Base-by-base conservation (phyloP, 768 basidiomycete species). In the Cyathus striatus region DNA sequence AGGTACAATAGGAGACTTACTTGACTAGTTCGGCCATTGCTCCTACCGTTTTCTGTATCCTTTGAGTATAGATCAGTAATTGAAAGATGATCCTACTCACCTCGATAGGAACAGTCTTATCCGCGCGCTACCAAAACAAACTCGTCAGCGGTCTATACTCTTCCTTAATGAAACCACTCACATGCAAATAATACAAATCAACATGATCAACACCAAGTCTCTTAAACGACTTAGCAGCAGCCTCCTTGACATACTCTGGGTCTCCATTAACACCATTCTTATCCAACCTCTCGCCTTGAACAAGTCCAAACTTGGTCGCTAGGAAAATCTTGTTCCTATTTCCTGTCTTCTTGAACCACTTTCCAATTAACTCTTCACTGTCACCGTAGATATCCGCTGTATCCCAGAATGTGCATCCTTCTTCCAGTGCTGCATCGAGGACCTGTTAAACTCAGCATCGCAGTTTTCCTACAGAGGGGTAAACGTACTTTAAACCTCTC, bases 301-400 rank as follows among this genome's bases (percentile, higher is more conserved):
- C 53, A 3, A 59, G 50, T 12, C 75, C 75, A 36, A 75, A 76
- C 55, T 79, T 79, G 21, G 76, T 77, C 4, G 74, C 76, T 9
- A 79, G 64, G 59, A 79, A 80, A 16, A 79, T 76, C 12, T 75
- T 60, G 41, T 50, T 52, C 13, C 72, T 60, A 48, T 73, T 73
- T 4, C 73, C 73, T 4, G 62, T 72, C 23, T 54, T 60, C 43
- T 66, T 66, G 57, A 78, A 49, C 54, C 54, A 54, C 32, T 54
- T 53, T 21, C 52, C 55, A 32, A 79, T 57, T 4, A 75, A 59
- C 1, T 66, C 67, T 50, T 78, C 74, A 27, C 56, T 62, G 39
- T 66, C 68, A 1, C 55, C 62, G 34, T 75, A 76, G 14, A 62
- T 35, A 43, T 73, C 65, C 4, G 72, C 66, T 0, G 69, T 69